Base-by-base conservation (phyloP, 805 yeast genomes). In the Yarrowia sp. region DNA sequence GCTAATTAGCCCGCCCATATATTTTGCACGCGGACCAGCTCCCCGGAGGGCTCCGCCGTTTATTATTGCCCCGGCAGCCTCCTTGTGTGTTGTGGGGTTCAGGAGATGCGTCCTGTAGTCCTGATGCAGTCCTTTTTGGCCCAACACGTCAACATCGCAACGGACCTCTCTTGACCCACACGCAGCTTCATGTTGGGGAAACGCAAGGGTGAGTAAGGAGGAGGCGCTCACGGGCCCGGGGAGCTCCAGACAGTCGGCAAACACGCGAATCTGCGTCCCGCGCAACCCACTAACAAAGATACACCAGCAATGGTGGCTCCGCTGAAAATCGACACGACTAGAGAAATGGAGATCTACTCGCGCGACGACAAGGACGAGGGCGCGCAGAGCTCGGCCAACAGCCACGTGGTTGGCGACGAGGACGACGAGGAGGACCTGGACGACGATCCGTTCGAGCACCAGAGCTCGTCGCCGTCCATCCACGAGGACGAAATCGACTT, bases 401-500 rank as follows among this genome's bases (percentile, higher is more conserved):
- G 18, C 29, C 36, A 55, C 27, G 29, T 13, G 36, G 14, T 22
- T 14, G 29, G n/a, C 4, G 46, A 38, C 3, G 59, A 35, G 33
- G 44, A 35, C 10, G 44, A 35, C 19, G 61, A 55, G 25, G 70
- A 69, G 64, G 69, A 72, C 63, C 31, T 33, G 31, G 68, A 67
- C 25, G 75, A 68, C 29, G 74, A 69, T 49, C 64, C 64, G 21
- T 65, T 65, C 51, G 72, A 77, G 51, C 67, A 75, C 27, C 84
- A 87, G 12, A 83, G 88, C 41, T 88, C 90, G n/a, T 87, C 89
- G 6, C 77, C 88, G 16, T 82, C 88, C 16, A 73, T 73, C 51
- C 65, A 66, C 51, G 76, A 73, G 63, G 75, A 72, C 65, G 96
- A 89, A 67, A 74, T 92, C 62, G 91, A 89, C 70, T 96, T 96